phyloP scores from a whole-genome alignment of 805 yeast genomes.

The Sugiyamaella smithiae region DNA sequence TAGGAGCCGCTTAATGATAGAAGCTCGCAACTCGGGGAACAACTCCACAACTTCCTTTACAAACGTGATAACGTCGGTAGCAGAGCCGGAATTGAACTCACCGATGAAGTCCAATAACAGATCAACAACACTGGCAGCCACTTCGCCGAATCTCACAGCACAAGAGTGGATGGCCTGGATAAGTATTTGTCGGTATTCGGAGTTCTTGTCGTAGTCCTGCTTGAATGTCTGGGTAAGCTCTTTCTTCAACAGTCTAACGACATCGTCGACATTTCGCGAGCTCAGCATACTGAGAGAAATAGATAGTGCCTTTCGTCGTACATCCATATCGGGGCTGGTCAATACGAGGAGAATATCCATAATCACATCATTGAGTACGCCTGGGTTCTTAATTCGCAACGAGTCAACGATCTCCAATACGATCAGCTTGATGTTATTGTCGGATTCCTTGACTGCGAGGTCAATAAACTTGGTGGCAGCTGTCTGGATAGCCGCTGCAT shows the following conservation, averaged over 20 bases:
- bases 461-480: constrained; percentile 87
- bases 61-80: constrained; percentile 85
- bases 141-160: constrained; percentile 85
- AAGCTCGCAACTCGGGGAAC: constrained; percentile 72
- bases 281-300: constrained; percentile 79
- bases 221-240: constrained; percentile 76
- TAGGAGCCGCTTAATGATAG: constrained; percentile 63
- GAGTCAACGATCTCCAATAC: constrained; percentile 83
- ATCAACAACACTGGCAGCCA: constrained; percentile 88
- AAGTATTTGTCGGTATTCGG: constrained; percentile 84
- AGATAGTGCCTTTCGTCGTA: constrained; percentile 81
- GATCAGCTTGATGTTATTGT: constrained; percentile 89
- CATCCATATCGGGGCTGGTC: constrained; percentile 86
- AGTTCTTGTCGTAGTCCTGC: constrained; percentile 69
- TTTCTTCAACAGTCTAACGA: constrained; percentile 84
- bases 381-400: constrained; percentile 70
- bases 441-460: constrained; percentile 88
- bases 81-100: constrained; percentile 80
- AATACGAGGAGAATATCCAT: constrained; percentile 84
- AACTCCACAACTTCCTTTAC: constrained; percentile 92
- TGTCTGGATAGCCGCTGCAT: constrained; percentile 63
- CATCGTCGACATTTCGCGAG: constrained; percentile 89
- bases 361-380: constrained; percentile 76
- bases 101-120: constrained; percentile 80
- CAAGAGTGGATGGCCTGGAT: constrained; percentile 85